These are phyloP conservation scores for Cicer yamashitae DNA, from an alignment of 306 rosid genomes.

Conservation along the genomic window DNA sequence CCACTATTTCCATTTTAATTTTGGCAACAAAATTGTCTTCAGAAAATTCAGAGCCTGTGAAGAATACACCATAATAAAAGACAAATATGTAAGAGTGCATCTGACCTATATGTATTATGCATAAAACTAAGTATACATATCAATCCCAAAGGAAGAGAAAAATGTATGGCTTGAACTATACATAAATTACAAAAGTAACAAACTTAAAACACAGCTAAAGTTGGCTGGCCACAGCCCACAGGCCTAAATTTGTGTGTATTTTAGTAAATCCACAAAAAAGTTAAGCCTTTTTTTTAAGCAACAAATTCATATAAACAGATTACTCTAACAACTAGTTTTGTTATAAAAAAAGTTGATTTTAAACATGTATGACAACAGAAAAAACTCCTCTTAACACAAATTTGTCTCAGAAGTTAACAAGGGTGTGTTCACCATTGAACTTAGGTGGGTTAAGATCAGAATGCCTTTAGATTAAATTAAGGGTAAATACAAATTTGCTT, in stretches of 20 bases:
- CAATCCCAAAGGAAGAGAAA: background rate
- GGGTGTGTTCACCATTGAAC: conserved; percentile 1
- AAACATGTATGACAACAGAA: conserved; percentile 5
- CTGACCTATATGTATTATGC: conserved; percentile 27
- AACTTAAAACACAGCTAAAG: conserved; percentile 18
- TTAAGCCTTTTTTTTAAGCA: background rate
- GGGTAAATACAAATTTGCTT: background rate
- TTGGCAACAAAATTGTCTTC: conserved; percentile 85
- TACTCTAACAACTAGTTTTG: conserved; percentile 2
- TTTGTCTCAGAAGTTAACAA: background rate
- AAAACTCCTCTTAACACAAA: background rate
- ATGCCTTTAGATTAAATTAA: background rate
- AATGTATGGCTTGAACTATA: background rate
- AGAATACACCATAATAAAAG: conserved; percentile 37
- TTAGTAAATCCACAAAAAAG: background rate
- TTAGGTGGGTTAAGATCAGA: conserved; percentile 4
- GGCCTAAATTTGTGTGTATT: conserved; percentile 6
- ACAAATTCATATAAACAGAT: conserved; percentile 23
- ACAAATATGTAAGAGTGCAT: conserved; percentile 14
- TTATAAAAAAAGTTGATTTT: conserved; percentile 12
- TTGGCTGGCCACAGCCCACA: conserved; percentile 13
- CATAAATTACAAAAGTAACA: conserved; percentile 8
- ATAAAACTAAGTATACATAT: conserved; percentile 11
- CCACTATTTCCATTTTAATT: conserved; percentile 96
- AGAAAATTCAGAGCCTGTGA: conserved; percentile 83